A percentile compares a stretch with the other conserved stretches of the same genome.
Evolutionary conservation across 352 stramenopile genomes (phyloP).

Genomic region (Phytopythium delawarense): DNA sequence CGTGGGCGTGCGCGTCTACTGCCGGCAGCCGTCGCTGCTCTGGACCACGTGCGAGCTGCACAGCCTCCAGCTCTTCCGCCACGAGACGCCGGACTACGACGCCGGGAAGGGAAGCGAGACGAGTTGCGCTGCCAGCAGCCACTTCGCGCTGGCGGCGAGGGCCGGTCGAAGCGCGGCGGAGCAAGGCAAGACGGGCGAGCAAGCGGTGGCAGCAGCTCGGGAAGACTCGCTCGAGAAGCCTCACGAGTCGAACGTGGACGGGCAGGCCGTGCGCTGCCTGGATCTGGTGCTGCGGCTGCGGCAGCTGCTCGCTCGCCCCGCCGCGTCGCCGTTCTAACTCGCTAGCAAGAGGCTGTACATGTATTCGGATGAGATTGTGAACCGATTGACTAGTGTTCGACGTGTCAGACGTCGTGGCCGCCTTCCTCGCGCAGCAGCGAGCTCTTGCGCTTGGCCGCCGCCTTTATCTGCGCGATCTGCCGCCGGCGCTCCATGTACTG

Average conservation of each 20-base stretch:
- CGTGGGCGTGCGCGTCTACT: slow-evolving; percentile 45
- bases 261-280: slow-evolving; percentile 15
- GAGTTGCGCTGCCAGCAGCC: neutral
- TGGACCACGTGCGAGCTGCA: slow-evolving; percentile 62
- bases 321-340: neutral
- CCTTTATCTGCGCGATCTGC: slow-evolving; percentile 43
- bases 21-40: slow-evolving; percentile 51
- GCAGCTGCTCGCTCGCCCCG: slow-evolving; percentile 7
- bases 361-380: neutral
- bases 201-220: too few relatives aligned
- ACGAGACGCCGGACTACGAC: neutral
- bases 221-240: neutral
- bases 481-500: slow-evolving; percentile 42
- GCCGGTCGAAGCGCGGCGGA: neutral
- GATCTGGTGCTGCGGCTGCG: slow-evolving; percentile 19
- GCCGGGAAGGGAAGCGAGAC: neutral
- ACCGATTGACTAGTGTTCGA: neutral
- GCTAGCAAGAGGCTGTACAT: too few relatives aligned
- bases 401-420: neutral
- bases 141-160: neutral
- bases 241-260: slow-evolving; percentile 1
- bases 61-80: slow-evolving; percentile 35
- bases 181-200: neutral
- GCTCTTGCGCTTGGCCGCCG: slow-evolving; percentile 14
- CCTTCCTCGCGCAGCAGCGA: neutral